These are phyloP conservation scores for Gossypium anomalum DNA, from an alignment of 345 rosid genomes.

Conservation along the genomic window DNA sequence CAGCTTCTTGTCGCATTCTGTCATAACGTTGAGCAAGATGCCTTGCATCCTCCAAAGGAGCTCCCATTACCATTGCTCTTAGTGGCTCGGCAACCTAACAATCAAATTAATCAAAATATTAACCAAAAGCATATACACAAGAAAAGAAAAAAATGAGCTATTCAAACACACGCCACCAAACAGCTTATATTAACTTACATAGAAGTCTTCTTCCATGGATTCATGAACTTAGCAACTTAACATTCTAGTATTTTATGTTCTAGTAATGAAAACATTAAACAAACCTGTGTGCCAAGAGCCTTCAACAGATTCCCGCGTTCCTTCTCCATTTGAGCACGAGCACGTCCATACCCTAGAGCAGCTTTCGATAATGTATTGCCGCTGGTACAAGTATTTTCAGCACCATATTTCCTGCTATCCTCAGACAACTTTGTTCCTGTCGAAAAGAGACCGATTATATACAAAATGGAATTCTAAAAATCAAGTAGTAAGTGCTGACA, in stretches of 20 bases:
- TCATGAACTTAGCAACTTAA: neutral
- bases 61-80: slow-evolving; percentile 92
- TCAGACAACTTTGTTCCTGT: slow-evolving; percentile 83
- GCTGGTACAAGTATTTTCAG: slow-evolving; percentile 84
- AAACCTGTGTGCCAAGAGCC: slow-evolving; percentile 86
- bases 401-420: slow-evolving; percentile 80
- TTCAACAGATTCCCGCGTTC: slow-evolving; percentile 76
- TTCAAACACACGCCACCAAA: neutral
- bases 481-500: neutral
- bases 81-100: slow-evolving; percentile 90
- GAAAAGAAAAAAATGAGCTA: neutral
- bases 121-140: neutral
- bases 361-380: slow-evolving; percentile 78
- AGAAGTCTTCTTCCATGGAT: slow-evolving; percentile 4
- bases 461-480: neutral
- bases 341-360: slow-evolving; percentile 56
- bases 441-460: slow-evolving; percentile 18
- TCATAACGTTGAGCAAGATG: slow-evolving; percentile 97
- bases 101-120: slow-evolving; percentile 20
- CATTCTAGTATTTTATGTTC: neutral
- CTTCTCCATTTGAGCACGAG: slow-evolving; percentile 83
- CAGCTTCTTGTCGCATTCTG: slow-evolving; percentile 90
- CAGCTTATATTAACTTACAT: neutral
- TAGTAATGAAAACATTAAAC: neutral
- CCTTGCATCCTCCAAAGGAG: slow-evolving; percentile 92